Conservation (phyloP, 2,329 filamentous ascomycete species). For the Phoma sp. region DNA sequence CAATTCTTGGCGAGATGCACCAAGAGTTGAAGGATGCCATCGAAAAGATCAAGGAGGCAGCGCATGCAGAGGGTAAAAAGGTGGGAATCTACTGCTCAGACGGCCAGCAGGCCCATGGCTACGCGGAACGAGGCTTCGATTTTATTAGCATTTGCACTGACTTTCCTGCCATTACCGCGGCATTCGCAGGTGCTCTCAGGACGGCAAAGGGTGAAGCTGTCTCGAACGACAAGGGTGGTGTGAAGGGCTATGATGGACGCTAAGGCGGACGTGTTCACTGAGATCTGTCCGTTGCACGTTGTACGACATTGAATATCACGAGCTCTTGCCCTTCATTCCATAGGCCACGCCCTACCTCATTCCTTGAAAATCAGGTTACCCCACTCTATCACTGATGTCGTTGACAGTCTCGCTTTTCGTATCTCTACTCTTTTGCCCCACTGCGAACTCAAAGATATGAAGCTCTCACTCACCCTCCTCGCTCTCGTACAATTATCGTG, state of each 20-base stretch:
- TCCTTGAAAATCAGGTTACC: not conserved
- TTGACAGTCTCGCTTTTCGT: not conserved
- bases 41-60: conserved; percentile 59
- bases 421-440: too few relatives aligned
- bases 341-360: conserved; percentile 4
- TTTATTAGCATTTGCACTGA: conserved; percentile 59
- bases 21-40: conserved; percentile 61
- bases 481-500: not conserved
- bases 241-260: conserved; percentile 34
- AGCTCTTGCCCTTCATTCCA: conserved; percentile 7
- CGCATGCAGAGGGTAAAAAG: conserved; percentile 61
- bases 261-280: conserved; percentile 2
- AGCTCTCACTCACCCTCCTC: not conserved
- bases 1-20: conserved; percentile 58
- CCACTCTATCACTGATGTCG: not conserved
- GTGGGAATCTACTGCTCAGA: conserved; percentile 63
- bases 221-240: conserved; percentile 8
- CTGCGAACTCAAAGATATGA: too few relatives aligned
- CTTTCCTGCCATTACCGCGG: conserved; percentile 54
- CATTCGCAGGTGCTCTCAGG: conserved; percentile 47
- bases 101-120: conserved; percentile 60
- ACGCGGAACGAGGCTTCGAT: conserved; percentile 62
- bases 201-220: conserved; percentile 39
- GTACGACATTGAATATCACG: conserved; percentile 10
- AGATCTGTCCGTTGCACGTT: not conserved